Evolutionary conservation across 2,329 filamentous ascomycete species (phyloP), one percentile per base, ranked within the genome.

Genomic region (Ophiostoma perfectum): DNA sequence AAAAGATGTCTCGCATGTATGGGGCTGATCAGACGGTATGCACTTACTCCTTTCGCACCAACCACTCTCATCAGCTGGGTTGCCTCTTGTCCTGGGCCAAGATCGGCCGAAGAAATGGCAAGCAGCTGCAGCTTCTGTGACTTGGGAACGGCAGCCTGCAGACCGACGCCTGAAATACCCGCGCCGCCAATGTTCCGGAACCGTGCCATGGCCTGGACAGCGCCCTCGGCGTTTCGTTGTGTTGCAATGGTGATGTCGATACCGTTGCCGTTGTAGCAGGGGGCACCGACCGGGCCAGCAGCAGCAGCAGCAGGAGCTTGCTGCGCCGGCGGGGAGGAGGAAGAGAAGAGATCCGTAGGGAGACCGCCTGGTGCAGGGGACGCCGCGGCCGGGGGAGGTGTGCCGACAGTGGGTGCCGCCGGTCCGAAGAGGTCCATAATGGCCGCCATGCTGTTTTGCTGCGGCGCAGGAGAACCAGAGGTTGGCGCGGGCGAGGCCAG

Each of bases 71-170:
- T 96, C 75, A 88, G 84, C 80, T 98, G 95, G 70, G 90, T 93
- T 16, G 93, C 94, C 76, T 97, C 93, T 58, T 89, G 86, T 14
- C 92, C 92, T 6, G 88, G 87, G 12, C 82, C 86, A 60, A 99
- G 77, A 44, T 96, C 91, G 4, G 88, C 81, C 72, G 87, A 91
- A 73, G 92, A 96, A 73, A 99, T 97, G 69, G 90, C 92, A 77
- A 96, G 90, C 72, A 99, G 81, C 77, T 97, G 93, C 74, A 99
- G 80, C 77, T 95, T 97, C 80, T 99, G 95, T 62, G 91, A 92
- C 80, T 98, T 99, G 8, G 95, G 95, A 67, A 99, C 95, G 0
- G 95, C 95, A 60, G 94, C 95, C 78, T 99, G 95, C 72, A 99
- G 78, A 39, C 91, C 92, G 42, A 98, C 91, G 63, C 85, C 86